These are phyloP conservation scores for Neophaeococcomyces mojaviensis DNA, from an alignment of 2,329 filamentous ascomycete genomes.

Conservation along the genomic window DNA sequence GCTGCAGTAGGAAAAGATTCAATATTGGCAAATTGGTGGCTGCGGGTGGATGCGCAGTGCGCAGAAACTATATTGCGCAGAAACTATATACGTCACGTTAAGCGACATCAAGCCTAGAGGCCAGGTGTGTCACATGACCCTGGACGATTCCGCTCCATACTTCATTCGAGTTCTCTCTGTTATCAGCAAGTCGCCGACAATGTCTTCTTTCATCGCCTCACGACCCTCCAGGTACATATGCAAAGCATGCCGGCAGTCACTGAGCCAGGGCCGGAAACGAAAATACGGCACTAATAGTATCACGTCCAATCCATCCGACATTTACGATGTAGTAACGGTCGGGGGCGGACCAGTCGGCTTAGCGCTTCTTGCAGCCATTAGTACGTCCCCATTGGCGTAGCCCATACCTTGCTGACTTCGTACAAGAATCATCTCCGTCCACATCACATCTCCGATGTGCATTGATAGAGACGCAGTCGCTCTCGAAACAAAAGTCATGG, in stretches of 20 bases:
- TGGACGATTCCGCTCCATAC: too few species aligned
- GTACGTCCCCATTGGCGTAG: slow-evolving; percentile 41
- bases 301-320: slow-evolving; percentile 41
- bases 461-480: slow-evolving; percentile 82
- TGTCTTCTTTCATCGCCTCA: slow-evolving; percentile 4
- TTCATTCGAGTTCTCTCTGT: too few species aligned
- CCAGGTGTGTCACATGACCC: too few species aligned
- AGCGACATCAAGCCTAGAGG: too few species aligned
- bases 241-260: slow-evolving; percentile 1
- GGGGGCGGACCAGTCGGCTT: slow-evolving; percentile 85
- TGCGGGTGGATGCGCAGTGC: too few species aligned
- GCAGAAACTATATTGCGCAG: too few species aligned
- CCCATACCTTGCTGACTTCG: slow-evolving; percentile 5
- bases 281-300: slow-evolving; percentile 6
- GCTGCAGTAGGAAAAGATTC: too few species aligned
- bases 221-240: slow-evolving; percentile 4
- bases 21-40: too few species aligned
- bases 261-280: neutral
- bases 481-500: slow-evolving; percentile 61
- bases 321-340: slow-evolving; percentile 90
- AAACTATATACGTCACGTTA: too few species aligned
- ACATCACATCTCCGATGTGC: slow-evolving; percentile 76
- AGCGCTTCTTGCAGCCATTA: slow-evolving; percentile 68
- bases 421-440: slow-evolving; percentile 62
- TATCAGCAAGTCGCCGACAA: neutral